Conservation (phyloP, 2,329 filamentous ascomycete species). For the Epichloe hybrida region DNA sequence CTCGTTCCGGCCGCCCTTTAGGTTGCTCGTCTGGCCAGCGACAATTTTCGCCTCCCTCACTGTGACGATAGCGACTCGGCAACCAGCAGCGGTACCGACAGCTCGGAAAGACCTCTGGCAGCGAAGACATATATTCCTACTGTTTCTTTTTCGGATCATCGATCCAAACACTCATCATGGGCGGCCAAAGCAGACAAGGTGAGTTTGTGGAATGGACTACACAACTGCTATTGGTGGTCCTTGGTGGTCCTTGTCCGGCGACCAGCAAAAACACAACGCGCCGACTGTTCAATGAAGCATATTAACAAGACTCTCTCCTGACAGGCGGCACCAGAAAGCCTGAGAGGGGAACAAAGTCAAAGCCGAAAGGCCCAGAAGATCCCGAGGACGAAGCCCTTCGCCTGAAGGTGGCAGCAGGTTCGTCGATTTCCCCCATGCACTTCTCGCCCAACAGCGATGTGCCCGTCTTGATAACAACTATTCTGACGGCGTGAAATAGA, state of each 20-base stretch:
- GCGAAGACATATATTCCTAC: neutral
- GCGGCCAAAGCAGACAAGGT: conserved; percentile 27
- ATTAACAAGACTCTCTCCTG: too few species aligned
- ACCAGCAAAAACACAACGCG: too few species aligned
- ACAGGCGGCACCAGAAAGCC: conserved; percentile 72
- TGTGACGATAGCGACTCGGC: too few species aligned
- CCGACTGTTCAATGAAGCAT: too few species aligned
- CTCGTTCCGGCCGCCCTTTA: neutral
- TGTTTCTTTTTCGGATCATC: neutral
- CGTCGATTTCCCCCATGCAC: conserved; percentile 16
- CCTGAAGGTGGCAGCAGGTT: conserved; percentile 76
- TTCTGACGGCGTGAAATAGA: conserved; percentile 31
- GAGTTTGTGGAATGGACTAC: conserved; percentile 5
- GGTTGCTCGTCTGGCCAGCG: neutral
- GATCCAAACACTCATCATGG: conserved; percentile 15
- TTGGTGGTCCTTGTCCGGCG: too few species aligned
- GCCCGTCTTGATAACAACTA: too few species aligned
- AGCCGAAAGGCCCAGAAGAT: conserved; percentile 28
- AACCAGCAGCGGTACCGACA: too few species aligned
- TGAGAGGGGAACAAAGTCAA: conserved; percentile 31
- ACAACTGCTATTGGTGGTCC: neutral
- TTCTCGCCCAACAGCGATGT: neutral
- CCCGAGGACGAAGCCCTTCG: conserved; percentile 76
- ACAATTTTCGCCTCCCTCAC: neutral
- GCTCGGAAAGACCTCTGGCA: too few species aligned